Base-by-base conservation (phyloP, 805 yeast genomes). In the Yarrowia alimentaria region DNA sequence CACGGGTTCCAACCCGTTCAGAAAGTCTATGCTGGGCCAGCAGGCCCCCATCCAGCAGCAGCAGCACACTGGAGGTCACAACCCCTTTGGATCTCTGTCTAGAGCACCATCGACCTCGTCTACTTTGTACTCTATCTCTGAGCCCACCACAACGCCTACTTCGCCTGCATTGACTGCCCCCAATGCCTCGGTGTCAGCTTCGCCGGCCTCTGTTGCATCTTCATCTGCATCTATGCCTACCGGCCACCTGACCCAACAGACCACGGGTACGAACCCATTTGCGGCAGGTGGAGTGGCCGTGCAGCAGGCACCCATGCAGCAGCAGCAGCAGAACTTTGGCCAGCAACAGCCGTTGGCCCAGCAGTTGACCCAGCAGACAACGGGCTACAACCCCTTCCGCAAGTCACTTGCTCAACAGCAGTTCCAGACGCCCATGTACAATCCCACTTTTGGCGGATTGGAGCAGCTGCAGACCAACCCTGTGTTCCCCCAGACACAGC, bases 391-490 rank as follows among this genome's bases (percentile, higher is more conserved):
- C 59, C 88, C 88, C 22, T 82, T 82, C 66, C 47, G 47, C 17
- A 40, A 40, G 47, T 70, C 53, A 64, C 74, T 10, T 65, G 60
- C 32, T 7, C 52, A 51, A 58, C 69, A 30, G 66, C 74, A 12
- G 55, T 11, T 40, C 3, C 66, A 53, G 32, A 33, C 10, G 25
- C 60, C 47, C 24, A 31, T 24, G 48, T 51, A n/a, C 42, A 30
- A 22, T 30, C 53, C 54, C 54, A 82, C 88, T 1, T 84, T 87
- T 25, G 91, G 90, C 4, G 91, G 90, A 0, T 71, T 81, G 54
- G 90, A 84, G 60, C 68, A 69, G 45, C 63, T 83, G 34, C 82
- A 82, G 8, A 68, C 89, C 0, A 67, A 76, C 3, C 77, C 88
- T 2, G 85, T 81, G 7, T 84, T 82, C 58, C 87, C 86, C 0